Percentiles rank a stretch among this genome's conserved stretches.
Conservation (phyloP, 176 grass and related monocot genomes). For the Oryza meyeriana region DNA sequence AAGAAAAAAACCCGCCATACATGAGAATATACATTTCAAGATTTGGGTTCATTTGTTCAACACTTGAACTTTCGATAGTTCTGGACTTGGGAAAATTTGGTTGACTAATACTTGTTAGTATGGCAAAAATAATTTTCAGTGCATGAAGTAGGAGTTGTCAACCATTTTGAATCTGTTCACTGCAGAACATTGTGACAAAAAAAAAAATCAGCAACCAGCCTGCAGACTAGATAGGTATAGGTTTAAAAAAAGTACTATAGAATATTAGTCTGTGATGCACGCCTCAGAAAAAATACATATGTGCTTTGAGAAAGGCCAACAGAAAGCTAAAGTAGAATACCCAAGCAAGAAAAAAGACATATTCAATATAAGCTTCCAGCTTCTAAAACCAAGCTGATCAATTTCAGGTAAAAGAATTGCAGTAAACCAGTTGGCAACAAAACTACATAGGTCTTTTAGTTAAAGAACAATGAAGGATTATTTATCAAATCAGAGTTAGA, state of each 20-base stretch:
- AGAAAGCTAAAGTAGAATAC: not conserved
- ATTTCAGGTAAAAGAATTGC: not conserved
- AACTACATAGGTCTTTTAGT: not conserved
- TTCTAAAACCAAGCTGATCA: not conserved
- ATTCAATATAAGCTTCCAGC: not conserved
- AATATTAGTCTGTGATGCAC: not conserved
- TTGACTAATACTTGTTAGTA: not conserved
- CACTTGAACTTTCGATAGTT: not conserved
- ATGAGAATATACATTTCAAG: constrained; percentile 5
- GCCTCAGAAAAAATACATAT: not conserved
- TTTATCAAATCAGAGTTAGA: constrained; percentile 12
- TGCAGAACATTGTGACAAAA: not conserved
- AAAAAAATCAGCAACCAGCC: not conserved
- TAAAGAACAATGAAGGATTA: not conserved
- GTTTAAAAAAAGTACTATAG: not conserved
- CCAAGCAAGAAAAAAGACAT: not conserved
- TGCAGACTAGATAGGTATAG: not conserved
- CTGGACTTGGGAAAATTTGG: not conserved
- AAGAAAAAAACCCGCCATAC: not conserved
- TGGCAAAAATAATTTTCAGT: not conserved
- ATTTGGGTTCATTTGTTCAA: not conserved
- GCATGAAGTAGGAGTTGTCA: not conserved
- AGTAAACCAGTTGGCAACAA: not conserved
- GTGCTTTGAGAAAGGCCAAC: not conserved
- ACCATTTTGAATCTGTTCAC: not conserved